These are phyloP conservation scores for Arthroderma sp. DNA, from an alignment of 2,329 filamentous ascomycete genomes.

Conservation along the genomic window DNA sequence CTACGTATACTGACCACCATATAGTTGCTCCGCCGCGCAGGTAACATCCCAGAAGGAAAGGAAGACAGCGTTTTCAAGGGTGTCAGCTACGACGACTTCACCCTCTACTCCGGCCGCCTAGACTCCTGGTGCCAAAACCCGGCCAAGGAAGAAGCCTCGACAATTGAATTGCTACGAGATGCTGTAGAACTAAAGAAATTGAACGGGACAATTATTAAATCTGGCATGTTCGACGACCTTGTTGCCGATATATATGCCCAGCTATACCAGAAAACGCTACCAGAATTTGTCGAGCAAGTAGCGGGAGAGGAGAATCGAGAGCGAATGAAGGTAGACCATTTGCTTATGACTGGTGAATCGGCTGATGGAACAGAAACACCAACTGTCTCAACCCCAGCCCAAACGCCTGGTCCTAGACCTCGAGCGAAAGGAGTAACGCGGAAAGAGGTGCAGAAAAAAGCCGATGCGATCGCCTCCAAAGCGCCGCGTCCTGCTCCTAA, in stretches of 20 bases:
- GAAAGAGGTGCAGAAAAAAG: conserved; percentile 47
- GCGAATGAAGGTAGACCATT: conserved; percentile 37
- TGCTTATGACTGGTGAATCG: conserved; percentile 31
- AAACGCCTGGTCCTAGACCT: conserved; percentile 19
- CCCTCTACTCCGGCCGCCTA: conserved; percentile 45
- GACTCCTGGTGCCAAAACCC: conserved; percentile 45
- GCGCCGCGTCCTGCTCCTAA: conserved; percentile 13
- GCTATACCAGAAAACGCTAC: conserved; percentile 30
- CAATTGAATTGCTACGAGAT: conserved; percentile 53
- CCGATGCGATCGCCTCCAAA: conserved; percentile 44
- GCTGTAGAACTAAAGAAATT: conserved; percentile 61
- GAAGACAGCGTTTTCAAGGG: conserved; percentile 39
- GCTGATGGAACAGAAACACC: conserved; percentile 12
- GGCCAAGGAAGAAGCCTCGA: conserved; percentile 32
- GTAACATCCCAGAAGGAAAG: conserved; percentile 46
- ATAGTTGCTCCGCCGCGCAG: conserved; percentile 45
- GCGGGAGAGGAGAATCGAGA: conserved; percentile 37
- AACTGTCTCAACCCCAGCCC: conserved; percentile 10
- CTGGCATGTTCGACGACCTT: conserved; percentile 77
- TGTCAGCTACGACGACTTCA: conserved; percentile 54
- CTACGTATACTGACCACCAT: conserved; percentile 19
- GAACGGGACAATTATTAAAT: conserved; percentile 79
- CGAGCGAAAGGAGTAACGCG: conserved; percentile 48
- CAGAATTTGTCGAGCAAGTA: conserved; percentile 29
- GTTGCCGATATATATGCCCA: conserved; percentile 79